phyloP scores from a whole-genome alignment of 2,329 filamentous ascomycete genomes.

The Macrophomina tecta region DNA sequence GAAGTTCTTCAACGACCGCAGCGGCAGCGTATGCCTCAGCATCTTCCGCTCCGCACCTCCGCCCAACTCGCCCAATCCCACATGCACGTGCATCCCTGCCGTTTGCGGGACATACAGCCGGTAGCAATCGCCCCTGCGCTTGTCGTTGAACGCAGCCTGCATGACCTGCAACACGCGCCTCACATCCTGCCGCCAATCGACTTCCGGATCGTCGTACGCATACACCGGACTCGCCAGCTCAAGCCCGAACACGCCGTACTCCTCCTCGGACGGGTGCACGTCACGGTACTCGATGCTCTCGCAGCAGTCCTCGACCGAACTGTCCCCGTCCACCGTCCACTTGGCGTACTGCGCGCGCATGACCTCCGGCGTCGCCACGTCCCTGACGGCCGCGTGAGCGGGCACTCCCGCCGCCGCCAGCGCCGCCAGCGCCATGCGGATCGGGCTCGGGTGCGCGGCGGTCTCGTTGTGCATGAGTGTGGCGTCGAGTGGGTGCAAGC shows the following conservation, averaged over 20 bases:
- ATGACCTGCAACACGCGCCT: not conserved
- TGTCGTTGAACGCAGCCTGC: not conserved
- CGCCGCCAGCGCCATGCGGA: not conserved
- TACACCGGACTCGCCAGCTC: slow-evolving; percentile 1
- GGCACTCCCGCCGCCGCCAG: not conserved
- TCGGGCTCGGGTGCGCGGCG: not conserved
- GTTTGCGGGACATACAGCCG: not conserved
- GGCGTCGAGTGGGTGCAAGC: not conserved
- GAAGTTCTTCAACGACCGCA: slow-evolving; percentile 38
- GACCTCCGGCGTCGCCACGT: not conserved
- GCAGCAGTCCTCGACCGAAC: not conserved
- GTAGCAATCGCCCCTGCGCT: not conserved
- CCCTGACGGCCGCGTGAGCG: not conserved
- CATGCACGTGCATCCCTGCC: slow-evolving; percentile 40
- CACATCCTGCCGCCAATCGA: not conserved
- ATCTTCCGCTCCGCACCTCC: not conserved
- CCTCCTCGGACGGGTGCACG: not conserved
- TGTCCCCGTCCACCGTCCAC: not conserved
- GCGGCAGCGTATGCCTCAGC: slow-evolving; percentile 30
- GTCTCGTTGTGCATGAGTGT: not conserved
- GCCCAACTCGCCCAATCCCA: slow-evolving; percentile 35
- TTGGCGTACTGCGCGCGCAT: not conserved
- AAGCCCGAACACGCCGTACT: not conserved
- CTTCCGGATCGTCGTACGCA: not conserved
- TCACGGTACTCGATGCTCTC: not conserved